Evolutionary conservation across 2,329 filamentous ascomycete genomes (phyloP).

Genomic region (Trichoderma sp.): DNA sequence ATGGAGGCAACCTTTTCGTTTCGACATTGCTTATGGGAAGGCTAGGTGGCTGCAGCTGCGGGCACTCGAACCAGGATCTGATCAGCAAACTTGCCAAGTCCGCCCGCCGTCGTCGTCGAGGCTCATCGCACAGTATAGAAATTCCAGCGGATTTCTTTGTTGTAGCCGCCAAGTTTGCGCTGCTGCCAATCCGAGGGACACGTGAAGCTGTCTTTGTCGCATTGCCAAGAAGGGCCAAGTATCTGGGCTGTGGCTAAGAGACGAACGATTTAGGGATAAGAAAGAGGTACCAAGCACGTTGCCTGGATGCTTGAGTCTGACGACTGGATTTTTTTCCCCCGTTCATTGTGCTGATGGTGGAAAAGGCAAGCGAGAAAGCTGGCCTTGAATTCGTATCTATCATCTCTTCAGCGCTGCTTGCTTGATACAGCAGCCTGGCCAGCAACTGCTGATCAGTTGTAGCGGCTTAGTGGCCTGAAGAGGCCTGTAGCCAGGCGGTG

Average conservation of each 20-base stretch:
- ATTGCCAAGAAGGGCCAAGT: slow-evolving; percentile 18
- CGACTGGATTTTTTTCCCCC: not conserved
- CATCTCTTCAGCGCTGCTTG: slow-evolving; percentile 4
- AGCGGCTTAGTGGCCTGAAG: not conserved
- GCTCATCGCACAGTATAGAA: not conserved
- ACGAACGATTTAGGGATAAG: not conserved
- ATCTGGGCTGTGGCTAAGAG: not conserved
- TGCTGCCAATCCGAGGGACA: slow-evolving; percentile 17
- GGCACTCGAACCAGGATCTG: not conserved
- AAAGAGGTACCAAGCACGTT: not conserved
- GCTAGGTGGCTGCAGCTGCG: slow-evolving; percentile 4
- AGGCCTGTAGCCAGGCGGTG: slow-evolving; percentile 5
- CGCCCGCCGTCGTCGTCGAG: no score
- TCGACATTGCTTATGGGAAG: not conserved
- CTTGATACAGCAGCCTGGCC: not conserved
- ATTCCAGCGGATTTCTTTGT: not conserved
- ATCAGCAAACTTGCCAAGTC: not conserved
- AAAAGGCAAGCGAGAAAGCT: not conserved
- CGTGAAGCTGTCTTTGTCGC: slow-evolving; percentile 7
- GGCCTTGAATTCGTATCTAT: not conserved
- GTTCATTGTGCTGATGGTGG: not conserved
- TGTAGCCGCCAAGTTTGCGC: not conserved
- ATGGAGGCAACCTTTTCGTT: not conserved
- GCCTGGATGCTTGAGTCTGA: not conserved
- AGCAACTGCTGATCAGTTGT: not conserved